Base-by-base conservation (phyloP, 177 flowering plant species). In the Vitis hybrid region DNA sequence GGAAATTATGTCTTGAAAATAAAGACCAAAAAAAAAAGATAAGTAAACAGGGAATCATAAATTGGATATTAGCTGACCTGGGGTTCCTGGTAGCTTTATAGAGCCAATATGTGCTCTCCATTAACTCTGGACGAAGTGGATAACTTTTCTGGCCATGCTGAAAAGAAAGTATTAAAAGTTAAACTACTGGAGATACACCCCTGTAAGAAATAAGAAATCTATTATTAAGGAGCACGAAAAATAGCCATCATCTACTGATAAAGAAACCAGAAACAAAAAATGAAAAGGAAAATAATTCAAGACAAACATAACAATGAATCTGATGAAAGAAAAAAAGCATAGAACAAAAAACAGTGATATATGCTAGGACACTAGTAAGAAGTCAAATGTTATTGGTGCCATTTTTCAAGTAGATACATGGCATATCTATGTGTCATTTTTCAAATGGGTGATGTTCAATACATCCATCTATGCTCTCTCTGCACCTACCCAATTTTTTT, bases 81-180 rank as follows among this genome's bases (percentile, higher is more conserved):
- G 94, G 87, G 81, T 96, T 87, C 80, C 97, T 85, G 55, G 99
- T 96, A 55, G 98, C 99, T 84, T 93, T 96, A 83, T 89, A 96
- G 62, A 96, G 94, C 99, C 91, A 96, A 79, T 93, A 96, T 59
- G 99, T 96, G 84, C 99, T 93, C 82, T 96, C 99, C 12, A 90
- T 92, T 67, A 96, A 82, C 82, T 96, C 98, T n/a, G 98, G 99
- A 52, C 99, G 93, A 70, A 96, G 76, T 3, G 98, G 98, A 76
- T 96, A 96, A 81, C 99, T 92, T 74, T 82, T 93, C 70, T 96
- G 99, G 72, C 98, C 98, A 79, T 83, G 81, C 98, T 96, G 88
- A 63, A 81, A 72, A 60, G 22, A 57, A 68, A 29, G 10, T 18
- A 39, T 21, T 55, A 64, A 50, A 6, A 39, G 18, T 39, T 22